Percentiles rank a stretch among this genome's conserved stretches.
Conservation (phyloP, 2,329 filamentous ascomycete genomes). For the Colletotrichum aenigma region DNA sequence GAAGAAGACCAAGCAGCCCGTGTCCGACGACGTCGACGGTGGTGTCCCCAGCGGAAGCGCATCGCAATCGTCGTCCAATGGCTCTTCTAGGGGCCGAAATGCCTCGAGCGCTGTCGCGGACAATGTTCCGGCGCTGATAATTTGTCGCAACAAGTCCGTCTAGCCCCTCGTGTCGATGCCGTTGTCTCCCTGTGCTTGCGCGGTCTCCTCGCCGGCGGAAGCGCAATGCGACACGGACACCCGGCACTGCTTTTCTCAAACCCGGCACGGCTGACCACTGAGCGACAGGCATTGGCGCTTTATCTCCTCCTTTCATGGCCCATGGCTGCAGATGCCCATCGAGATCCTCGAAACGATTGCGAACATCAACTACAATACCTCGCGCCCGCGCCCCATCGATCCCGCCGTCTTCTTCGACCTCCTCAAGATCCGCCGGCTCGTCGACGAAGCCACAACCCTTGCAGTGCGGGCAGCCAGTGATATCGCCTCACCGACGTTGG, state of each 20-base stretch:
- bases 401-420: slow-evolving; percentile 83
- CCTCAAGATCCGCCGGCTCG: slow-evolving; percentile 78
- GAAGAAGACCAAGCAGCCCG: slow-evolving; percentile 49
- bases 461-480: slow-evolving; percentile 79
- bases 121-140: slow-evolving; percentile 56
- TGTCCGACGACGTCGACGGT: slow-evolving; percentile 29
- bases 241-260: not conserved
- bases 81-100: slow-evolving; percentile 21
- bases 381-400: slow-evolving; percentile 77
- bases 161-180: not conserved
- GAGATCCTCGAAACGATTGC: slow-evolving; percentile 82
- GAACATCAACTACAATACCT: slow-evolving; percentile 79
- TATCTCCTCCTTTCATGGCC: slow-evolving; percentile 82
- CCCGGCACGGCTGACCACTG: slow-evolving; percentile 17
- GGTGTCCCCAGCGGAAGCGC: slow-evolving; percentile 8
- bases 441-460: slow-evolving; percentile 81
- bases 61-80: slow-evolving; percentile 1
- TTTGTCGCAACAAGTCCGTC: slow-evolving; percentile 73
- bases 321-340: slow-evolving; percentile 80
- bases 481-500: slow-evolving; percentile 67
- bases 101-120: slow-evolving; percentile 31
- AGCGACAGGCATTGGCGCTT: slow-evolving; percentile 77
- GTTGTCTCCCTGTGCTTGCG: not conserved
- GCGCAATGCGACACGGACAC: not conserved
- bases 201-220: not conserved